phyloP scores from a whole-genome alignment of 169 alveolate species.

The Plasmodium ovale region DNA sequence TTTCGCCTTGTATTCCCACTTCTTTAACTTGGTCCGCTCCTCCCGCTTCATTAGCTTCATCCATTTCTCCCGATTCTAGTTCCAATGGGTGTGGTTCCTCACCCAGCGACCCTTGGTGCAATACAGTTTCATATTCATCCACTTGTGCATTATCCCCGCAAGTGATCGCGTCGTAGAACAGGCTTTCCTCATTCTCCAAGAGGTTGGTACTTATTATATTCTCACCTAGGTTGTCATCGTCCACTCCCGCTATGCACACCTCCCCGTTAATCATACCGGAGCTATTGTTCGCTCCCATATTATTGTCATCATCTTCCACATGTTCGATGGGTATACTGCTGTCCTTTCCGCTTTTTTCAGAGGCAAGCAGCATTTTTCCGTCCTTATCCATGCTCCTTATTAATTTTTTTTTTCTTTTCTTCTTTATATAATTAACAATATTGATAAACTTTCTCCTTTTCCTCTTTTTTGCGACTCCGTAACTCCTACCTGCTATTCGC shows the following conservation, averaged over 20 bases:
- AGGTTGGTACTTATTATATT: not conserved
- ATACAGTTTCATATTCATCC: not conserved
- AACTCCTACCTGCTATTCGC: not conserved
- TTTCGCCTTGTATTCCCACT: not conserved
- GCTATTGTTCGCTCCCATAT: not conserved
- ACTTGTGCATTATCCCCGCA: not conserved
- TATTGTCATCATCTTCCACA: not conserved
- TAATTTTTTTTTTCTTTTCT: conserved; percentile 42
- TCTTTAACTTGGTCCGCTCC: not conserved
- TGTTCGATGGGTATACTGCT: not conserved
- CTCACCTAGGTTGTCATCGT: not conserved
- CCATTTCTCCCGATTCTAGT: not conserved
- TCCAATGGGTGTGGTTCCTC: no score
- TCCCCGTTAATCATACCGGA: not conserved
- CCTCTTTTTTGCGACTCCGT: conserved; percentile 1
- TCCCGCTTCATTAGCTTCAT: not conserved
- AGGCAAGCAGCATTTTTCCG: not conserved
- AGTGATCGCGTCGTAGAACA: not conserved
- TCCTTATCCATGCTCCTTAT: conserved; percentile 26
- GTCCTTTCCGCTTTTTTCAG: not conserved
- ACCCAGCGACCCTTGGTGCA: no score
- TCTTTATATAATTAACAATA: conserved; percentile 57
- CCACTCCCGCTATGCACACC: not conserved
- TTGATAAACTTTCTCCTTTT: conserved; percentile 45
- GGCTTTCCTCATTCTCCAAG: not conserved